Evolutionary conservation across 2,329 filamentous ascomycete genomes (phyloP), one percentile per base, ranked within the genome.

Genomic region (Fusarium graminum): DNA sequence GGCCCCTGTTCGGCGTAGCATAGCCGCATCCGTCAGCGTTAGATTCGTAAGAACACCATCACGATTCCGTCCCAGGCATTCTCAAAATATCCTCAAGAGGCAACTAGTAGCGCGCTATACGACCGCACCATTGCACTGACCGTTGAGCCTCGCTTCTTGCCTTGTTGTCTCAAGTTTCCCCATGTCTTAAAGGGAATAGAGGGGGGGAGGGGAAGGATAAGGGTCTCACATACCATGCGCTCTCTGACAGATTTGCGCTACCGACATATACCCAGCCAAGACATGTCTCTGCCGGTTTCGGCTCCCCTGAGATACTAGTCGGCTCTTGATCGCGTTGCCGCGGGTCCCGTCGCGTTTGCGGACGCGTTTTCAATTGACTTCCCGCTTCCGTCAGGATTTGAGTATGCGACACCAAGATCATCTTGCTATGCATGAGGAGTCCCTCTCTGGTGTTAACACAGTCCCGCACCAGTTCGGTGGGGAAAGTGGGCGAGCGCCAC

Each of bases 231-330:
- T 80, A 93, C 91, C 95, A 99, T 29, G 95, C 95, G 75, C 92
- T 94, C 77, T 97, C 93, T 0, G 93, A 97, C 28, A 97, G 79
- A 78, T 99, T 99, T 9, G 93, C 92, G 71, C 92, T 97, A 16
- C 95, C 95, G 36, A 97, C 80, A 74, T 98, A 98, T 3, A 86
- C 90, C 90, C 92, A 98, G 6, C 88, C 88, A 58, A 64, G 55
- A 50, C 73, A 70, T 34, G 36, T 60, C 28, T 62, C 40, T 66
- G 59, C 65, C 56, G 68, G 51, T 59, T 71, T 67, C 59, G 60
- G 63, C 39, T 59, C 56, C 52, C 70, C 63, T 52, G 45, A 25
- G 38, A 36, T 36, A 26, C 46, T 50, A 46, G 53, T 52, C 46
- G 61, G 50, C 40, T 49, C 47, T 47, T 45, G 39, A 12, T 57